These are phyloP conservation scores for Cryptococcus floricola DNA, from an alignment of 1,284 basidiomycete genomes.

Conservation along the genomic window DNA sequence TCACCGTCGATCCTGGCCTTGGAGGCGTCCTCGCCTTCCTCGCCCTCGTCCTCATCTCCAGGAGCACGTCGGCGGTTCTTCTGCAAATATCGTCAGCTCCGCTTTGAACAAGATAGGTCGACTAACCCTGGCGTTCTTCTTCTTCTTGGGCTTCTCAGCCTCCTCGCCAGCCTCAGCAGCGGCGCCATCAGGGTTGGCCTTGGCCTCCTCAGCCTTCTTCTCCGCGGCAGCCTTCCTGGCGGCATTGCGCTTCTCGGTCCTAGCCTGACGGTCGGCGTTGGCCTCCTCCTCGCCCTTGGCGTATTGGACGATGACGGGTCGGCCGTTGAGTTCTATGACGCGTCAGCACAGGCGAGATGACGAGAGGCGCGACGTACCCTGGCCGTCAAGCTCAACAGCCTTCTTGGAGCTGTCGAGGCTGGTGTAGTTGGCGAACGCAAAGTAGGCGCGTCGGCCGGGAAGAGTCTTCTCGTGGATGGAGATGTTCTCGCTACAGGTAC, in stretches of 20 bases:
- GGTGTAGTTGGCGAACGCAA: conserved; percentile 82
- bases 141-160: conserved; percentile 38
- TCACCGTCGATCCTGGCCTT: conserved; percentile 13
- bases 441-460: conserved; percentile 58
- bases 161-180: conserved; percentile 37
- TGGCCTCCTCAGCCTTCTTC: conserved; percentile 33
- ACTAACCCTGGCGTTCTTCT: conserved; percentile 20
- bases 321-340: conserved; percentile 66
- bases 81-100: conserved; percentile 9
- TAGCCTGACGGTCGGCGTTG: conserved; percentile 58
- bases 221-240: conserved; percentile 25
- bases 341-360: not conserved
- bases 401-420: conserved; percentile 75
- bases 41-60: conserved; percentile 38
- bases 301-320: conserved; percentile 78
- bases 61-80: conserved; percentile 42
- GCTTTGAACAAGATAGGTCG: not conserved
- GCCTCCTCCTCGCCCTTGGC: conserved; percentile 85
- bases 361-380: conserved; percentile 46
- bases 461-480: conserved; percentile 34
- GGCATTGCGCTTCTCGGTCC: conserved; percentile 30
- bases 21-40: conserved; percentile 21
- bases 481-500: conserved; percentile 10
- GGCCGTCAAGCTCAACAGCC: conserved; percentile 83
- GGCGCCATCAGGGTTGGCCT: conserved; percentile 38